phyloP scores from a whole-genome alignment of 495 filamentous ascomycete genomes.

The Parachaetomium inaequale region DNA sequence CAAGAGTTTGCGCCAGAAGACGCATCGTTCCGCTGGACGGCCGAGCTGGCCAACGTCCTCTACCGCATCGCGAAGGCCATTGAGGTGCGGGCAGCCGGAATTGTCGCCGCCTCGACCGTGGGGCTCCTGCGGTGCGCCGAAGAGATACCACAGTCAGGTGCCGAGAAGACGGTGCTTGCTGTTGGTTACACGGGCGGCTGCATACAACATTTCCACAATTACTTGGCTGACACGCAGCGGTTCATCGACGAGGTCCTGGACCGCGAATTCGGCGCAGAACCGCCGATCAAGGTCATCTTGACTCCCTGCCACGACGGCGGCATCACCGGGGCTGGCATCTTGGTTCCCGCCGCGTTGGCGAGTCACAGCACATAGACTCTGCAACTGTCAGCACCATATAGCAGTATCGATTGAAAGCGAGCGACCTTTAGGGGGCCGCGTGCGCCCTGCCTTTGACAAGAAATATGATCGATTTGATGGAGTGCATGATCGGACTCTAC shows the following conservation, averaged over 20 bases:
- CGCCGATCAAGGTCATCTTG: slow-evolving; percentile 59
- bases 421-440: background rate
- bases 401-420: background rate
- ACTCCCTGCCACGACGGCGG: slow-evolving; percentile 71
- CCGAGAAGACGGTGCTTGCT: slow-evolving; percentile 52
- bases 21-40: slow-evolving; percentile 57
- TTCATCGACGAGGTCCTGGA: slow-evolving; percentile 63
- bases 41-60: slow-evolving; percentile 52
- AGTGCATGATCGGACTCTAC: background rate
- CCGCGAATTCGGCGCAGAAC: slow-evolving; percentile 50
- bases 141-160: slow-evolving; percentile 49
- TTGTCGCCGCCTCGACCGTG: slow-evolving; percentile 67
- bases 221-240: slow-evolving; percentile 63
- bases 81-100: slow-evolving; percentile 64
- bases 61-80: slow-evolving; percentile 61
- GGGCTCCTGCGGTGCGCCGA: slow-evolving; percentile 63
- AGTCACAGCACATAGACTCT: slow-evolving; percentile 14
- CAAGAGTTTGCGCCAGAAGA: slow-evolving; percentile 51
- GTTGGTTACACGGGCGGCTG: slow-evolving; percentile 78
- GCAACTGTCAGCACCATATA: background rate
- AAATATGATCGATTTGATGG: background rate
- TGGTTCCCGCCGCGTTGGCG: slow-evolving; percentile 53
- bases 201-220: slow-evolving; percentile 71
- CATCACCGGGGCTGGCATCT: slow-evolving; percentile 69
- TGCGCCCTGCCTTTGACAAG: background rate